Base-by-base conservation (phyloP, 2,329 filamentous ascomycete species). In the Coleophoma cylindrospora region DNA sequence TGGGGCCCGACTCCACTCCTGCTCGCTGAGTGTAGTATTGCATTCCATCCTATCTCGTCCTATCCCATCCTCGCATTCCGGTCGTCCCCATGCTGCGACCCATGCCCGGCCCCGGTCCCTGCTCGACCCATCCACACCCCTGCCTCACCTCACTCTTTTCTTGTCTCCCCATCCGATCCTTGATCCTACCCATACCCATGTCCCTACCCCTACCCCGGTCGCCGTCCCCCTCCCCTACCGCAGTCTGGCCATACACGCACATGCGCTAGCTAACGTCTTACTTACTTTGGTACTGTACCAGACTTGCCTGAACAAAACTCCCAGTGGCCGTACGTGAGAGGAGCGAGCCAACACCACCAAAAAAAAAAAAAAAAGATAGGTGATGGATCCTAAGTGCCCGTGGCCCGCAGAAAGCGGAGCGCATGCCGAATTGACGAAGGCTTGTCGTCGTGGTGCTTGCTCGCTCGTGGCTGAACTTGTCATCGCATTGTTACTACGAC, bases 391-490 rank as follows among this genome's bases (percentile, higher is more conserved):
- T 12, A 38, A n/a, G 36, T 21, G 15, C 27, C 41, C 41, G 27
- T 33, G 41, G 41, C 27, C 36, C 41, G 41, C 41, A 44, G 41
- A 44, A 44, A 44, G 41, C 41, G 41, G 41, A 44, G 41, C 41
- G 27, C 19, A 32, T 27, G 41, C 41, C 41, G 41, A 44, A 44
- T 44, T 27, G 36, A 38, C 7, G 19, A 44, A 41, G 41, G 19
- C 41, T 44, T 44, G 41, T 44, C 41, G 41, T 44, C 41, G 27
- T 27, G 7, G 27, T 27, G 27, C 27, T 27, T 27, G 27, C 27
- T 27, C 15, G 36, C 36, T 38, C 36, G 36, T 38, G 36, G 36
- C 36, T 38, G 36, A 38, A 38, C 36, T 38, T 38, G 36, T 38
- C 36, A 38, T 38, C 15, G 13, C 36, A 38, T 38, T 14, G 11